These are phyloP conservation scores for Claviceps cyperi DNA, from an alignment of 2,329 filamentous ascomycete genomes.

Conservation along the genomic window DNA sequence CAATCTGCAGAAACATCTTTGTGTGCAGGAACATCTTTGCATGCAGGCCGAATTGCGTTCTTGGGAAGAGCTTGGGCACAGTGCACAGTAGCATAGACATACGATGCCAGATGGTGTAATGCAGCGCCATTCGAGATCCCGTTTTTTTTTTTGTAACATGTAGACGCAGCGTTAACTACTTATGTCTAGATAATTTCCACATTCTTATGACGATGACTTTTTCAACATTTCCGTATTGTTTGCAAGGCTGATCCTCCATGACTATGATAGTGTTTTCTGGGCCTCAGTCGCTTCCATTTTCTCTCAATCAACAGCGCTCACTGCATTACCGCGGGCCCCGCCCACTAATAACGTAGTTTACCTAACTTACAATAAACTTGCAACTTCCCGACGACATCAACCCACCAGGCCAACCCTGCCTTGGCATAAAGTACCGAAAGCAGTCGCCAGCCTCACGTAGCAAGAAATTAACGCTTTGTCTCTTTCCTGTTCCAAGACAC, in stretches of 20 bases:
- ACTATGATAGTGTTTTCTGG: too few relatives aligned
- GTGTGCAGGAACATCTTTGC: too few relatives aligned
- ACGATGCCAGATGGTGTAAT: background rate
- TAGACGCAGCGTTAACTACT: too few relatives aligned
- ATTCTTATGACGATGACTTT: background rate
- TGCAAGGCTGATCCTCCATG: background rate
- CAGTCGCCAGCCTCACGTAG: background rate
- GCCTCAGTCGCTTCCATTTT: too few relatives aligned
- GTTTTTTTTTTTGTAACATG: background rate
- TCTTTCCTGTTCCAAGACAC: background rate
- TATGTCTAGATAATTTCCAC: too few relatives aligned
- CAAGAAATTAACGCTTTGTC: background rate
- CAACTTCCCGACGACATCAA: too few relatives aligned
- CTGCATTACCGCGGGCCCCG: background rate
- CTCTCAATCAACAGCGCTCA: too few relatives aligned
- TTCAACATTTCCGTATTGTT: background rate
- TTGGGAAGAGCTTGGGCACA: background rate
- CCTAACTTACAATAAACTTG: too few relatives aligned
- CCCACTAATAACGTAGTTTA: too few relatives aligned
- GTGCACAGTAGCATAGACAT: background rate
- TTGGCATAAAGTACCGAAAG: background rate
- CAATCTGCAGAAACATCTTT: background rate
- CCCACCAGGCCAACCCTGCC: background rate
- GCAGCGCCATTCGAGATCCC: background rate
- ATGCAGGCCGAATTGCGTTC: background rate